Percentiles rank a stretch among this genome's conserved stretches.
phyloP scores from a whole-genome alignment of 805 yeast species.

The Myxozyma sirexii region DNA sequence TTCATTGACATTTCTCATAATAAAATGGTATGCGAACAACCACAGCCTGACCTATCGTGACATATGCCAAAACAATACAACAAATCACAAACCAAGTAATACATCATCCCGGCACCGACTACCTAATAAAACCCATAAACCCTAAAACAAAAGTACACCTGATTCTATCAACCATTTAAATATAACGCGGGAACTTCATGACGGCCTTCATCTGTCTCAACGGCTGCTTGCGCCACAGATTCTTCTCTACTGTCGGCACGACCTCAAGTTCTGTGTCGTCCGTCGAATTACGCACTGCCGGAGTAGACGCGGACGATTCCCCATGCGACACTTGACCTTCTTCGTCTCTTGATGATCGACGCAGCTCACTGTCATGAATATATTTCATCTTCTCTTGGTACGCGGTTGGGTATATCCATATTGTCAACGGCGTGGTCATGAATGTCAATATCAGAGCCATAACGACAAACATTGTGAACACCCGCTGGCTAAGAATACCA shows the following conservation, averaged over 20 bases:
- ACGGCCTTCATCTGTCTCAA: constrained; percentile 11
- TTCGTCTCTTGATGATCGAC: constrained; percentile 1
- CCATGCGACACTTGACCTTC: not conserved
- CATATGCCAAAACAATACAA: no score
- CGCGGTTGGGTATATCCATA: constrained; percentile 56
- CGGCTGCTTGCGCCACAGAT: constrained; percentile 1
- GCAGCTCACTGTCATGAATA: constrained; percentile 4
- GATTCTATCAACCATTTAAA: not conserved
- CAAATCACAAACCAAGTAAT: no score
- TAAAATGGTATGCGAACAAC: no score
- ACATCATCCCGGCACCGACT: no score
- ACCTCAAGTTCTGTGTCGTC: not conserved
- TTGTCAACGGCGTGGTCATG: constrained; percentile 74
- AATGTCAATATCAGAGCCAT: constrained; percentile 82
- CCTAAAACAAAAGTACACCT: not conserved
- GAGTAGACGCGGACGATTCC: not conserved
- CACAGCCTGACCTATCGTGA: no score
- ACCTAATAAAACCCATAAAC: not conserved
- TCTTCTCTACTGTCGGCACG: not conserved
- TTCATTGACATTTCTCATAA: no score
- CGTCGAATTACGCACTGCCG: not conserved
- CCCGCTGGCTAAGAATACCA: constrained; percentile 62
- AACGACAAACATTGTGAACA: constrained; percentile 77
- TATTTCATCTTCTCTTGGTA: constrained; percentile 16
- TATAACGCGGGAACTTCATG: constrained; percentile 12